Evolutionary conservation across 352 stramenopile genomes (phyloP).

Genomic region (Phytophthora ohioensis): DNA sequence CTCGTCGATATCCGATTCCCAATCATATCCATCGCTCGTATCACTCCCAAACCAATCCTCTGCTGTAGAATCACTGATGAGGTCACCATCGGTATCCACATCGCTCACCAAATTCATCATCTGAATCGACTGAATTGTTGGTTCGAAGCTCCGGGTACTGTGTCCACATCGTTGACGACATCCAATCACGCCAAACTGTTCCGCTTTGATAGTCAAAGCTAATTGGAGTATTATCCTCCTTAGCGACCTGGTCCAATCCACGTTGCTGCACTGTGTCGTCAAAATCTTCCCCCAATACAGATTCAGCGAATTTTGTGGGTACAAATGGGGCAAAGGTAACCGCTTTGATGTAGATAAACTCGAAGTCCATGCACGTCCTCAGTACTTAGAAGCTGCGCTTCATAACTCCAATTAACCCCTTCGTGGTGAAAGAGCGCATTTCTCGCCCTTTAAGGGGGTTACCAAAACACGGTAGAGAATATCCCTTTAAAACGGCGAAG

Average conservation of each 20-base stretch:
- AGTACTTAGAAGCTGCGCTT: conserved; percentile 15
- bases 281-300: conserved; percentile 7
- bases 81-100: background rate
- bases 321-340: conserved; percentile 10
- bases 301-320: background rate
- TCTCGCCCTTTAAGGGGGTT: too few relatives aligned
- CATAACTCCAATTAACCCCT: background rate
- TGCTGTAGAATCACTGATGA: conserved; percentile 1
- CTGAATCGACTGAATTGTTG: background rate
- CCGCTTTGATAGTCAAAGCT: conserved; percentile 13
- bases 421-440: too few relatives aligned
- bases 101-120: background rate
- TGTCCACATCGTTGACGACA: conserved; percentile 11
- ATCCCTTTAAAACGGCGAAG: too few relatives aligned
- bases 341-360: conserved; percentile 3
- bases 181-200: conserved; percentile 13
- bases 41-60: background rate
- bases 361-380: conserved; percentile 2
- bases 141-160: background rate
- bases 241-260: background rate
- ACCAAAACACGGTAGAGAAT: too few relatives aligned
- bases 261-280: background rate
- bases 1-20: too few relatives aligned
- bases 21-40: too few relatives aligned
- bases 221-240: conserved; percentile 1